A percentile compares a stretch with the other conserved stretches of the same genome.
Conservation (phyloP, 805 yeast species). For the Candida pseudoglaebosa region DNA sequence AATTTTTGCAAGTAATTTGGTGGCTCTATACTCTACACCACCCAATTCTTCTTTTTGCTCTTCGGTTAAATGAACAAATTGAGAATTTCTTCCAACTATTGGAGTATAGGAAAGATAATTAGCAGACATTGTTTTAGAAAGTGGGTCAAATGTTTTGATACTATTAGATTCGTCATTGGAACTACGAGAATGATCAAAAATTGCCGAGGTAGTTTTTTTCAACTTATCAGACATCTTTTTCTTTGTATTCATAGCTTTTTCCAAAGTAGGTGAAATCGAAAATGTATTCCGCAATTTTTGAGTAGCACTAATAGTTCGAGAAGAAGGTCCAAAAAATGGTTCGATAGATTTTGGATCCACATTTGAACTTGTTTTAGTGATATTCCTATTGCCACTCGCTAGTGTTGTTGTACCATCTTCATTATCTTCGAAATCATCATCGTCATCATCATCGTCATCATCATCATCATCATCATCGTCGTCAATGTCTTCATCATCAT, state of each 20-base stretch:
- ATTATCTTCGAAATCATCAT: constrained; percentile 12
- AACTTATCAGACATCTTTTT: constrained; percentile 1
- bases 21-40: constrained; percentile 93
- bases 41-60: constrained; percentile 92
- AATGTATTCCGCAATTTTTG: not conserved
- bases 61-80: constrained; percentile 76
- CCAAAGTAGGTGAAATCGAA: constrained; percentile 46
- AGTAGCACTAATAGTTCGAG: not conserved
- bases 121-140: constrained; percentile 39
- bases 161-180: constrained; percentile 11
- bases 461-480: constrained; percentile 11
- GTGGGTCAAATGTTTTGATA: constrained; percentile 4
- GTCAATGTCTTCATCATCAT: constrained; percentile 11
- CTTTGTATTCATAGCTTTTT: constrained; percentile 23
- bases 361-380: constrained; percentile 28
- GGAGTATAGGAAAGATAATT: constrained; percentile 87
- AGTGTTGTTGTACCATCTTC: constrained; percentile 8
- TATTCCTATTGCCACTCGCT: constrained; percentile 11
- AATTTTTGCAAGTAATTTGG: constrained; percentile 68
- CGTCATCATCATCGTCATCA: constrained; percentile 13
- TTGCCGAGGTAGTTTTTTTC: constrained; percentile 1
- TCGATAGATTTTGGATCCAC: constrained; percentile 14
- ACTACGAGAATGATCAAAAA: constrained; percentile 2
- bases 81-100: constrained; percentile 88
- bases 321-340: not conserved